Conservation (phyloP, 164 flowering plant genomes). For the Echeveria elegans region DNA sequence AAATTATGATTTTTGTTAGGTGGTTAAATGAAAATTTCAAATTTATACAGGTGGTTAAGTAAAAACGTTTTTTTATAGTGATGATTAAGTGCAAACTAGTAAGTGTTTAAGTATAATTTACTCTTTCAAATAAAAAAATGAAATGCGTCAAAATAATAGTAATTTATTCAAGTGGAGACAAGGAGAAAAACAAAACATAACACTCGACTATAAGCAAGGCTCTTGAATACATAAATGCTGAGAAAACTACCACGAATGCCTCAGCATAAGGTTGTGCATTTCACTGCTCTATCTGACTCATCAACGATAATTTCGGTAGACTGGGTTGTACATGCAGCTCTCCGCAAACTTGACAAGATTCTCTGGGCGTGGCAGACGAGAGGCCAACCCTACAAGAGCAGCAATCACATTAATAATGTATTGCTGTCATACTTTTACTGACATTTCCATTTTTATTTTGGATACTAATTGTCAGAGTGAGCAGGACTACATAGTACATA, state of each 20-base stretch:
- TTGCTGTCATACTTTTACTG: not conserved
- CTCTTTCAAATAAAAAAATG: no score
- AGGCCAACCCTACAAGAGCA: slow-evolving; percentile 20
- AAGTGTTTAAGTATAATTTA: no score
- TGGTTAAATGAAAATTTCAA: no score
- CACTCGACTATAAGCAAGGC: no score
- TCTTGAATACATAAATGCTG: no score
- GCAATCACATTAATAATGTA: not conserved
- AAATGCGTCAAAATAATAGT: no score
- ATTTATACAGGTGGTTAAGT: no score
- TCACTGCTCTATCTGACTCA: not conserved
- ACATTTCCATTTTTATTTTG: not conserved
- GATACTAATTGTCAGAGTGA: not conserved
- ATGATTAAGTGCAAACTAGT: no score
- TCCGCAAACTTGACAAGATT: slow-evolving; percentile 23
- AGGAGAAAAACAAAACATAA: no score
- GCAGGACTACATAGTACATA: slow-evolving; percentile 12
- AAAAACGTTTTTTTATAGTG: no score
- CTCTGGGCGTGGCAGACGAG: slow-evolving; percentile 30
- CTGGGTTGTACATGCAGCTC: slow-evolving; percentile 34
- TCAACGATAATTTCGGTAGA: slow-evolving; percentile 23
- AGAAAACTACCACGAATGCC: not conserved
- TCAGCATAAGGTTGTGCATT: not conserved
- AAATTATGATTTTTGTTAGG: no score
- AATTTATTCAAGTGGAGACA: no score